Evolutionary conservation across 495 filamentous ascomycete genomes (phyloP).

Genomic region (Talaromyces proteolyticus): DNA sequence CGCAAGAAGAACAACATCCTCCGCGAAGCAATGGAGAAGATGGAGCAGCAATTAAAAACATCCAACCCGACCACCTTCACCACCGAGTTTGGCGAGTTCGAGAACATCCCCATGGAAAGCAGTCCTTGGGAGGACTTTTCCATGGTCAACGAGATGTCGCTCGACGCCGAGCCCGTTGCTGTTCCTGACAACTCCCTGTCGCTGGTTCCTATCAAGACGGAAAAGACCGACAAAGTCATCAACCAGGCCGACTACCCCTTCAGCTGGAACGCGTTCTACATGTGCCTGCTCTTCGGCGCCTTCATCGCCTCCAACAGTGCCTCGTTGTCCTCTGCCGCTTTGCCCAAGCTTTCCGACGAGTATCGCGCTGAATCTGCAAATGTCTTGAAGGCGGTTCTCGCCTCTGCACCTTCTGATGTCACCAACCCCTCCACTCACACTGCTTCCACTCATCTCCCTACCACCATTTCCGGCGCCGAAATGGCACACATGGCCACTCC

Average conservation of each 20-base stretch:
- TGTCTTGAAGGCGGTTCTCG: conserved; percentile 82
- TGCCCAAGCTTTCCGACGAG: conserved; percentile 88
- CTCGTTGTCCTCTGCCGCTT: conserved; percentile 46
- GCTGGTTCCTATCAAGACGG: conserved; percentile 18
- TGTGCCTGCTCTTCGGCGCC: conserved; percentile 93
- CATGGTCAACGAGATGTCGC: conserved; percentile 54
- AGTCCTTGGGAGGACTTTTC: conserved; percentile 74
- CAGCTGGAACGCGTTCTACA: conserved; percentile 53
- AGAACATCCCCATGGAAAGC: conserved; percentile 72
- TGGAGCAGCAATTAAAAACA: conserved; percentile 62
- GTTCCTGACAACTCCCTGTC: conserved; percentile 4
- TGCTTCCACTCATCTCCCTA: conserved; percentile 44
- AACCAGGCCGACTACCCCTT: conserved; percentile 55
- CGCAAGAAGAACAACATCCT: conserved; percentile 93
- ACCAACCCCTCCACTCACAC: conserved; percentile 23
- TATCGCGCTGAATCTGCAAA: conserved; percentile 88
- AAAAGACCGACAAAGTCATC: conserved; percentile 59
- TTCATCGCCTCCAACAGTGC: conserved; percentile 86
- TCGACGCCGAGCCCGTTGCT: conserved; percentile 35
- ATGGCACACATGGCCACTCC: conserved; percentile 50
- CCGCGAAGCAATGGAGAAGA: conserved; percentile 74
- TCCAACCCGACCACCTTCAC: conserved; percentile 52
- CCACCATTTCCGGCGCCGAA: conserved; percentile 37
- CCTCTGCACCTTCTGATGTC: conserved; percentile 46
- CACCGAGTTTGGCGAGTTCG: conserved; percentile 72